Evolutionary conservation across 495 filamentous ascomycete genomes (phyloP).

Genomic region (Hyaloscypha variabilis): DNA sequence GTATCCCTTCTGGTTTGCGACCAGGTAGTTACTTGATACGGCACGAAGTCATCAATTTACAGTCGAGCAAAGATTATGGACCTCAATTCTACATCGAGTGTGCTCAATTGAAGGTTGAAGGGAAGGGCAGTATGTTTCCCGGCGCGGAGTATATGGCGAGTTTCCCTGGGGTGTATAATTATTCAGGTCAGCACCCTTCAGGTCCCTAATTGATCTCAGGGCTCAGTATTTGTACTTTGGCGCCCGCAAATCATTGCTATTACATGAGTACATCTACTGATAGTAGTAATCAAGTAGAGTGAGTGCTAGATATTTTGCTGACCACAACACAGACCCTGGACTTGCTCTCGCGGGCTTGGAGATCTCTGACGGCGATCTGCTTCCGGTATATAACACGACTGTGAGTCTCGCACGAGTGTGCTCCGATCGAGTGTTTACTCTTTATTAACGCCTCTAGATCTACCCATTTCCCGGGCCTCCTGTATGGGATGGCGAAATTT

Average conservation of each 20-base stretch:
- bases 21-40: slow-evolving; percentile 43
- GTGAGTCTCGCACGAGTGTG: not conserved
- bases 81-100: slow-evolving; percentile 46
- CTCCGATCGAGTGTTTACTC: not conserved
- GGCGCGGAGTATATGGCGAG: slow-evolving; percentile 34
- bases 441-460: not conserved
- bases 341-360: slow-evolving; percentile 7
- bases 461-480: slow-evolving; percentile 10
- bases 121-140: slow-evolving; percentile 35
- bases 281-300: not conserved
- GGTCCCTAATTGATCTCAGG: too few relatives aligned
- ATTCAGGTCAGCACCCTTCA: not conserved
- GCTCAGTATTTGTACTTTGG: too few relatives aligned
- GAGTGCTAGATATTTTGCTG: not conserved
- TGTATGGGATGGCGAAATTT: slow-evolving; percentile 28
- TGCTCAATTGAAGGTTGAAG: slow-evolving; percentile 44
- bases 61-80: slow-evolving; percentile 23
- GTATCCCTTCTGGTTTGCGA: slow-evolving; percentile 38
- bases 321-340: slow-evolving; percentile 6
- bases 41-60: slow-evolving; percentile 41
- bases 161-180: slow-evolving; percentile 35
- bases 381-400: slow-evolving; percentile 1
- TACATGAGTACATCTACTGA: too few relatives aligned
- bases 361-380: slow-evolving; percentile 1
- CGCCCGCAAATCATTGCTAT: too few relatives aligned